Percentiles rank a stretch among this genome's conserved stretches.
phyloP scores from a whole-genome alignment of 2,329 filamentous ascomycete genomes.

The Fusarium domesticum region DNA sequence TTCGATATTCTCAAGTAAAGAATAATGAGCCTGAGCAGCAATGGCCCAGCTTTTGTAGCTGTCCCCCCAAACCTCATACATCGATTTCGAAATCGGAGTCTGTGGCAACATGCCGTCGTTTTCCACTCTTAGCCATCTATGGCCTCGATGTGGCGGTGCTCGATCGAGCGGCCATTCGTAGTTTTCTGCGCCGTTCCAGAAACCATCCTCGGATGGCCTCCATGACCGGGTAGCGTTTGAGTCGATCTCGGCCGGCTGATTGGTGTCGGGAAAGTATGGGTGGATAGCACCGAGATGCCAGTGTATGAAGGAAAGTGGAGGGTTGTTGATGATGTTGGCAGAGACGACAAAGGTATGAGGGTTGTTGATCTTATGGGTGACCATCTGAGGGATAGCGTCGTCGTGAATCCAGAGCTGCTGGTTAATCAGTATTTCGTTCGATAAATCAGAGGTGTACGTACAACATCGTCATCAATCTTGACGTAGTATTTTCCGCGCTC shows the following conservation, averaged over 20 bases:
- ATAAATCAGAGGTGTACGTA: background rate
- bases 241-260: conserved; percentile 1
- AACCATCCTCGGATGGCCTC: conserved; percentile 13
- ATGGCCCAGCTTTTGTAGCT: conserved; percentile 20
- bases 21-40: conserved; percentile 20
- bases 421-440: background rate
- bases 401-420: conserved; percentile 20
- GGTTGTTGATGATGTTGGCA: conserved; percentile 21
- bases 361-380: conserved; percentile 12
- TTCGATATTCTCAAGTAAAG: conserved; percentile 20
- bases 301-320: conserved; percentile 20
- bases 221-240: conserved; percentile 9
- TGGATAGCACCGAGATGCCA: conserved; percentile 19
- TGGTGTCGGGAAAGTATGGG: conserved; percentile 15
- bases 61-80: conserved; percentile 14
- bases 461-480: conserved; percentile 21
- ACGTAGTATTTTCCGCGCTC: conserved; percentile 22
- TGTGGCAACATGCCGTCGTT: conserved; percentile 10
- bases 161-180: background rate
- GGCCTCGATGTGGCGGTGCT: background rate
- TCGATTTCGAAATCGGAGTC: conserved; percentile 12
- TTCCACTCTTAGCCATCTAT: conserved; percentile 15
- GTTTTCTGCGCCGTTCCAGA: conserved; percentile 11
- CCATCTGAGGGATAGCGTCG: conserved; percentile 14
- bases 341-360: conserved; percentile 17